Percentiles rank a stretch among this genome's conserved stretches.
Conservation (phyloP, 371 early-diverging fungal species). For the Conidiobolus incongruus region DNA sequence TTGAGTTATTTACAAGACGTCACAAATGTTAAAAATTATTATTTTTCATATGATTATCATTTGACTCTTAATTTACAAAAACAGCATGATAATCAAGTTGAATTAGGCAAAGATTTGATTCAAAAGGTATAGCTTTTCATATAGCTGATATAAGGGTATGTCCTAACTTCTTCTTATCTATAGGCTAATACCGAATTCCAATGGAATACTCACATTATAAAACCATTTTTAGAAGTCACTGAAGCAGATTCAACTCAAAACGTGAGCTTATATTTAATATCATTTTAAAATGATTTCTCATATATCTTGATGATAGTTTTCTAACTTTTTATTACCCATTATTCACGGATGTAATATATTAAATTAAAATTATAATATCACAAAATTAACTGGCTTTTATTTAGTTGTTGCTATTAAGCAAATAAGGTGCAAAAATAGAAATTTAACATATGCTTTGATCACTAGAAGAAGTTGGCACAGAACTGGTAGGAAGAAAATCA, state of each 20-base stretch:
- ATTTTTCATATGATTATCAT: slow-evolving; percentile 70
- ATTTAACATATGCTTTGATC: slow-evolving; percentile 53
- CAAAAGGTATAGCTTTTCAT: slow-evolving; percentile 11
- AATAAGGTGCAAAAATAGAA: slow-evolving; percentile 24
- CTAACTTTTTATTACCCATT: slow-evolving; percentile 67
- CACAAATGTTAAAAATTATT: slow-evolving; percentile 43
- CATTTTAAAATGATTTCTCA: background rate
- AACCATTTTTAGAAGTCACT: slow-evolving; percentile 33
- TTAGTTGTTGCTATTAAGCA: slow-evolving; percentile 26
- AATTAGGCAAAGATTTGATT: slow-evolving; percentile 9
- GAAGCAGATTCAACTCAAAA: slow-evolving; percentile 13
- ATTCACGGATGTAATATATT: slow-evolving; percentile 62
- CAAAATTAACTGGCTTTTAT: background rate
- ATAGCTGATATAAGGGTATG: background rate
- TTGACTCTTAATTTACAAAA: slow-evolving; percentile 66
- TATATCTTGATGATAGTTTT: no score
- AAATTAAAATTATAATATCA: slow-evolving; percentile 1
- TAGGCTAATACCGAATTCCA: slow-evolving; percentile 76
- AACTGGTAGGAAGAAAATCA: slow-evolving; percentile 16
- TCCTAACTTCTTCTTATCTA: background rate
- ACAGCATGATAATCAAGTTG: slow-evolving; percentile 16
- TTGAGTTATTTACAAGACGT: slow-evolving; percentile 40
- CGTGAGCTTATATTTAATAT: slow-evolving; percentile 10
- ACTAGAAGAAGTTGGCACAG: slow-evolving; percentile 60
- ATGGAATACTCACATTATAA: slow-evolving; percentile 57